Base-by-base conservation (phyloP, 495 filamentous ascomycete species). In the Halenospora varia region DNA sequence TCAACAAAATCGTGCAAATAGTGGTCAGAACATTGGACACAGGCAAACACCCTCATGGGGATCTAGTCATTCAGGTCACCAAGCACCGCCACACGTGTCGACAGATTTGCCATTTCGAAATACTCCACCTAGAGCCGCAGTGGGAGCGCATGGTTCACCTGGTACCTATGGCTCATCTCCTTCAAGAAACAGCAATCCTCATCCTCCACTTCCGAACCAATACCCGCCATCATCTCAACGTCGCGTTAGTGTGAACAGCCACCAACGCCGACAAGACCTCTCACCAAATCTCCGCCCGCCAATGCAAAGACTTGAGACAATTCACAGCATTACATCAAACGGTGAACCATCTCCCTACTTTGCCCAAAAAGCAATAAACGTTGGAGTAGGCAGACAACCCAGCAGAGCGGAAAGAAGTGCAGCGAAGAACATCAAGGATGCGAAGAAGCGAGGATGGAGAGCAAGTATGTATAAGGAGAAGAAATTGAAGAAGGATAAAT, bases 391-490 rank as follows among this genome's bases (percentile, higher is more conserved):
- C 29, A 66, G 74, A 20, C 73, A 73, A 42, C 73, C 72, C 47
- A 80, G 79, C 61, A 75, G 79, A 48, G 78, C 75, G 13, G 75
- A 77, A 56, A 72, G 75, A 25, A 79, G 75, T 20, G 80, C 79
- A 17, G 70, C 77, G 22, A 79, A 78, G 59, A 83, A 83, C 42
- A 76, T 82, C 10, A 69, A 75, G 15, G 77, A 83, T 51, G 80
- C 79, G 1, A 80, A 75, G 70, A 74, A 71, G 54, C 70, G 70
- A 42, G 76, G 80, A 2, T 84, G 81, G 76, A 77, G 69, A 10
- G 74, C 74, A 1, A 67, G 71, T 46, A 66, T 73, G 51, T 71
- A 63, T 60, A 72, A 71, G 57, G 66, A 60, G 24, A 68, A 65
- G 62, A 59, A 61, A 45, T 22, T 13, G 20, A 75, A 55, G 18